Evolutionary conservation across 2,329 filamentous ascomycete species (phyloP).

Genomic region (Rhynchosporium agropyri): DNA sequence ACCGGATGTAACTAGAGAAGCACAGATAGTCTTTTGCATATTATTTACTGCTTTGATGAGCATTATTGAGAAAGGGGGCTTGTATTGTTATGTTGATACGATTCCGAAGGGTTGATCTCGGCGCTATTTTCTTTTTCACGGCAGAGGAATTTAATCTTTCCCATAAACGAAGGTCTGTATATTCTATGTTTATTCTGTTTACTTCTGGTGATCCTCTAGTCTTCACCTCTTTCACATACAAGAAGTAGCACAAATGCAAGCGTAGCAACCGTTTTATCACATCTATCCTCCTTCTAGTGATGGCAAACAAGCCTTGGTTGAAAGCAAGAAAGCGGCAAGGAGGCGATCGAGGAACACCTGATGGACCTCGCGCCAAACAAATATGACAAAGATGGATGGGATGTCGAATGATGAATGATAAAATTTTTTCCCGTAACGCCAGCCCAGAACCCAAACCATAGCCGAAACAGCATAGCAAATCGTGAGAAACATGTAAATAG

Average conservation of each 20-base stretch:
- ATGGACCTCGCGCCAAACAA: background rate
- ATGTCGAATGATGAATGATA: background rate
- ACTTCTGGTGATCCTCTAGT: background rate
- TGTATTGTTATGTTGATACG: no score
- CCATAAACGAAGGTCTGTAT: background rate
- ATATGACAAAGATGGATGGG: background rate
- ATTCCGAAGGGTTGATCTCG: no score
- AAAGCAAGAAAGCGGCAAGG: no score
- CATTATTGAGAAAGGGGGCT: no score
- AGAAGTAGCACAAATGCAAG: slow-evolving; percentile 5
- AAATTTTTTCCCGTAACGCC: slow-evolving; percentile 10
- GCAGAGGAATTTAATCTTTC: no score
- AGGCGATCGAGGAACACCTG: no score
- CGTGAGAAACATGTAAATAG: background rate
- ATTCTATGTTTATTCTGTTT: background rate
- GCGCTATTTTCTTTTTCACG: no score
- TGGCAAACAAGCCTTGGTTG: no score
- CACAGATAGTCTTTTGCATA: no score
- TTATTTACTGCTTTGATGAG: no score
- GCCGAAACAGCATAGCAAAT: background rate
- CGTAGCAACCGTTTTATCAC: background rate
- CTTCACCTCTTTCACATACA: background rate
- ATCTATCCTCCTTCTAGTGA: no score
- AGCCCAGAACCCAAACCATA: background rate
- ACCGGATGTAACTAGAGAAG: no score